Conservation (phyloP, 306 rosid species). For the Trifolium fragiferum region DNA sequence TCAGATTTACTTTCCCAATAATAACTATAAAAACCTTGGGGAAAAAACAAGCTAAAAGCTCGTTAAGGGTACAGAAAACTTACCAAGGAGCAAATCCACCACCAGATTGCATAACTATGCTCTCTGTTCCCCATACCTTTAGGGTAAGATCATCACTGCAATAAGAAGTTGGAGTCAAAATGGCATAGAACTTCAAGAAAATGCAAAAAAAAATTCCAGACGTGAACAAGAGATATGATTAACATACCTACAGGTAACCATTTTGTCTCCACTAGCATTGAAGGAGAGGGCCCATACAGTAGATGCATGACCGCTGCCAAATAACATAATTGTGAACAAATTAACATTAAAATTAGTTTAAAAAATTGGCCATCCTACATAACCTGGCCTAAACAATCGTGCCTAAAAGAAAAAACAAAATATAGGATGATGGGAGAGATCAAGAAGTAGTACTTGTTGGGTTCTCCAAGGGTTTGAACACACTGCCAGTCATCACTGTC, state of each 20-base stretch:
- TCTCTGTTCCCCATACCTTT: conserved; percentile 88
- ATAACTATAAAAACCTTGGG: background rate
- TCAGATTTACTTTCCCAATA: background rate
- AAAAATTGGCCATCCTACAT: conserved; percentile 18
- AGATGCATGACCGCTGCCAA: conserved; percentile 86
- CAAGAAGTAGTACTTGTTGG: conserved; percentile 63
- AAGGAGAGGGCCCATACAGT: conserved; percentile 95
- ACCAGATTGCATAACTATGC: conserved; percentile 56
- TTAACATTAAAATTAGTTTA: background rate
- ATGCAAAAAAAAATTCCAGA: conserved; percentile 33
- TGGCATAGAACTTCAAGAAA: conserved; percentile 31
- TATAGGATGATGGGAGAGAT: conserved; percentile 12
- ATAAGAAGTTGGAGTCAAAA: conserved; percentile 34
- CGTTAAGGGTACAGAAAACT: conserved; percentile 28
- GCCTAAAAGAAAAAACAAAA: conserved; percentile 22
- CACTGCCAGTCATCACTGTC: conserved; percentile 91
- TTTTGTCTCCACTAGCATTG: conserved; percentile 79
- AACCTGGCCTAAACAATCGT: conserved; percentile 4
- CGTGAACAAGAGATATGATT: conserved; percentile 7
- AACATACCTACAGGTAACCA: conserved; percentile 90
- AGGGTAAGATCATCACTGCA: conserved; percentile 89
- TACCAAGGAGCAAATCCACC: conserved; percentile 77
- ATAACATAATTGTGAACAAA: conserved; percentile 36
- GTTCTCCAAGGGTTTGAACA: conserved; percentile 78
- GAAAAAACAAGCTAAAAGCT: background rate